phyloP scores from a whole-genome alignment of 2,329 filamentous ascomycete species.

The Fusarium pseudoanthophilum region DNA sequence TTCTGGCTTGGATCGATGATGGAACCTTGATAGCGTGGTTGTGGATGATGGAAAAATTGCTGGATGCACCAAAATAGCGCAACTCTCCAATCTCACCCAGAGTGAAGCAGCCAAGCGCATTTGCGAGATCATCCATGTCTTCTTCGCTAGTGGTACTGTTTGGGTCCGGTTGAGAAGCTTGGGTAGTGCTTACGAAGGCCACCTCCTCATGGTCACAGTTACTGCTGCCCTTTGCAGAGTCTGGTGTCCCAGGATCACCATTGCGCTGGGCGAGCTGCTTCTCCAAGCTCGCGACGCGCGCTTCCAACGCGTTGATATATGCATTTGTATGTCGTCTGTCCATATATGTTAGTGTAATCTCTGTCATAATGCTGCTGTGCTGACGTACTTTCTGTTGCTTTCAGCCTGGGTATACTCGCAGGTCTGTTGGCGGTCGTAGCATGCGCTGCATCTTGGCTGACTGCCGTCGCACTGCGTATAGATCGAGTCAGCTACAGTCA shows the following conservation, averaged over 20 bases:
- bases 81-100: conserved; percentile 9
- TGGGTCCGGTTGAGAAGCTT: background rate
- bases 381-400: conserved; percentile 8
- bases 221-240: background rate
- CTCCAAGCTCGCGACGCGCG: background rate
- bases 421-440: background rate
- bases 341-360: rapidly evolving
- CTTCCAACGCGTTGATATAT: conserved; percentile 12
- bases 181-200: background rate
- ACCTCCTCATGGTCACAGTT: background rate
- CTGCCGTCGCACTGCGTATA: background rate
- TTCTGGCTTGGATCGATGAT: background rate
- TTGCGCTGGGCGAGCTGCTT: background rate
- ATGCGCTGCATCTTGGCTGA: conserved; percentile 8
- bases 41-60: conserved; percentile 11
- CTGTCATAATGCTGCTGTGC: rapidly evolving
- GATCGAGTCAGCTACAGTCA: background rate
- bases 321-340: conserved; percentile 5
- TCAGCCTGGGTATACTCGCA: conserved; percentile 13
- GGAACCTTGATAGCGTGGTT: conserved; percentile 8
- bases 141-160: background rate
- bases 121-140: background rate
- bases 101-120: conserved; percentile 2
- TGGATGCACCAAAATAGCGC: conserved; percentile 8
- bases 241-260: background rate